Evolutionary conservation across 345 rosid genomes (phyloP), one percentile per base, ranked within the genome.

Genomic region (Arabidopsis suecica): DNA sequence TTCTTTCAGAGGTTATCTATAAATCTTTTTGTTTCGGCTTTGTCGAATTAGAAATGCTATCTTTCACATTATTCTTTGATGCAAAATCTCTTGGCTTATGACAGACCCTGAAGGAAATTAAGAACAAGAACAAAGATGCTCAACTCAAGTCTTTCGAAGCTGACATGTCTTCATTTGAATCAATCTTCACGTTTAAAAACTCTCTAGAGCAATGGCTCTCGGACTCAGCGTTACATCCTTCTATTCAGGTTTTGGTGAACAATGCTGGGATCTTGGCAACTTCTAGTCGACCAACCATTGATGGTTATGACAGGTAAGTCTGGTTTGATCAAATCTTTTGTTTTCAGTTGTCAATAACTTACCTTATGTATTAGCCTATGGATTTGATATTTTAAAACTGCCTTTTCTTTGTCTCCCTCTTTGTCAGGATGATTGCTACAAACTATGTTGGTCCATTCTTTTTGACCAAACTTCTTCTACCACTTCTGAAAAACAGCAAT

Each of bases 181-280:
- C 96, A 40, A 86, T 91, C 73, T 71, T 82, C 74, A 79, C 82
- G 70, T 94, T 94, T 59, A 86, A 72, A 74, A 72, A 64, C 42
- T 88, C 89, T 44, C 84, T 94, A 71, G 75, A 89, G 75, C 79
- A 82, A 63, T 94, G 98, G 98, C 86, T 94, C 34, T 66, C 55
- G 50, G 89, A 86, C 65, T 86, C 91, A 25, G 53, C 79, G 57
- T 76, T 94, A 83, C 96, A 87, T 84, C 74, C 77, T 67, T 91
- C 97, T 3, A 65, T 94, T 79, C 97, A 91, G 78, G 90, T 94
- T 44, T 73, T 94, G 84, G 86, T 94, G 55, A 94, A 93, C 74
- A 88, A 94, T 84, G 98, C 98, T 79, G 98, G 97, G 70, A 86
- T 94, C 70, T 66, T 94, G 71, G 95, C 98, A 77, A 81, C 89